phyloP scores from a whole-genome alignment of 352 stramenopile genomes.

The Phytophthora fragariae region DNA sequence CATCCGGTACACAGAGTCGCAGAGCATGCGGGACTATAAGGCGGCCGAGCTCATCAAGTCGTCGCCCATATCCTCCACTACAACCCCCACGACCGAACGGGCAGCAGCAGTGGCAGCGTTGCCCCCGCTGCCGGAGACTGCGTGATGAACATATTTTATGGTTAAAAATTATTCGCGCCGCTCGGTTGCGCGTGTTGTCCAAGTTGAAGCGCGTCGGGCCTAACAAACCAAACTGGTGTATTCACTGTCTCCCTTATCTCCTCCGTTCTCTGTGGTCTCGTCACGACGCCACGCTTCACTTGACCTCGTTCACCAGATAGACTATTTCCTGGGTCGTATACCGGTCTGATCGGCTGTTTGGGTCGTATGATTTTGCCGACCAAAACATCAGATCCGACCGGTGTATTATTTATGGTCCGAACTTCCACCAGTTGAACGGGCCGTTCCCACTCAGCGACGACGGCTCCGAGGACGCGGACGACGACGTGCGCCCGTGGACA shows the following conservation, averaged over 20 bases:
- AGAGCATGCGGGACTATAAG: slow-evolving; percentile 84
- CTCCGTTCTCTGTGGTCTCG: too few relatives aligned
- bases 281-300: too few relatives aligned
- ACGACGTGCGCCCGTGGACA: too few relatives aligned
- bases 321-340: too few relatives aligned
- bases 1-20: slow-evolving; percentile 74
- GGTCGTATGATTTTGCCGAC: too few relatives aligned
- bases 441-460: too few relatives aligned
- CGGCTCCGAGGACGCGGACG: too few relatives aligned
- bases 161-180: background rate
- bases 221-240: background rate
- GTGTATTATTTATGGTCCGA: too few relatives aligned
- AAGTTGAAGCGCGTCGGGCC: background rate
- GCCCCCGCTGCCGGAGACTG: slow-evolving; percentile 25
- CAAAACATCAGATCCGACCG: too few relatives aligned
- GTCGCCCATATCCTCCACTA: slow-evolving; percentile 39
- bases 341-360: too few relatives aligned
- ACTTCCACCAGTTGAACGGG: too few relatives aligned
- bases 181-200: background rate
- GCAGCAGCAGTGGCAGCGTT: slow-evolving; percentile 29
- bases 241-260: background rate
- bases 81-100: slow-evolving; percentile 34
- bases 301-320: slow-evolving; percentile 72
- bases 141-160: slow-evolving; percentile 13
- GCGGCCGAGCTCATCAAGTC: slow-evolving; percentile 50